Evolutionary conservation across 2,329 filamentous ascomycete genomes (phyloP), one percentile per base, ranked within the genome.

Genomic region (Beauveria caledonica): DNA sequence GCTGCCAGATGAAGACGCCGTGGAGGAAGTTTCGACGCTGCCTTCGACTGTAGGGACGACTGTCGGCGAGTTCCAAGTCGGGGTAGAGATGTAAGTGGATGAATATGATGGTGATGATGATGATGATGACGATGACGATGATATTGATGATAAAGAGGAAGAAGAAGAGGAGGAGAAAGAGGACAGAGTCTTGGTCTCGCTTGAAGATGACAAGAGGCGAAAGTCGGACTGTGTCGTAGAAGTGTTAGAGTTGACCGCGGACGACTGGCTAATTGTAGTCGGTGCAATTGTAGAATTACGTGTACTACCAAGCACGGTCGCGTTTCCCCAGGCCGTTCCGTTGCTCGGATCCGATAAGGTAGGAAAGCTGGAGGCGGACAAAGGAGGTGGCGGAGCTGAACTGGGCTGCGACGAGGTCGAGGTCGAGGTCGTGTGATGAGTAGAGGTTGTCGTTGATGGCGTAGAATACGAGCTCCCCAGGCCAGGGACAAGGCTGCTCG

Each of bases 31-130:
- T 39, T 63, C 67, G 19, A 68, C 50, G 25, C 63, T 59, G 13
- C 66, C 60, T 9, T 64, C 64, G 13, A 62, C 57, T 19, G 66
- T 66, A 11, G 69, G 62, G 45, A 65, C n/a, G 8, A 27, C 60
- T 3, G 70, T 60, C 7, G 68, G 65, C 25, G 57, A 45, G 29
- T 59, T 59, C 46, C 48, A 59, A 4, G 57, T 59, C 5, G 48
- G 39, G 36, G 62, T 48, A 1, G 53, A 49, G 50, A 42, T 50
- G n/a, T 29, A 42, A 5, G 59, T 45, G 23, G 60, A 60, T 29
- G 56, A 58, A 53, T 13, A 51, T 17, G 50, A 50, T 17, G 48
- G 46, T 17, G 48, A 60, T 7, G 25, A 48, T 3, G 25, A 55
- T 9, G 56, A 48, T 1, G 58, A 54, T 19, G 57, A 58, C 19